Base-by-base conservation (phyloP, 257 asterid genomes). In the Parsonsia alboflavescens region DNA sequence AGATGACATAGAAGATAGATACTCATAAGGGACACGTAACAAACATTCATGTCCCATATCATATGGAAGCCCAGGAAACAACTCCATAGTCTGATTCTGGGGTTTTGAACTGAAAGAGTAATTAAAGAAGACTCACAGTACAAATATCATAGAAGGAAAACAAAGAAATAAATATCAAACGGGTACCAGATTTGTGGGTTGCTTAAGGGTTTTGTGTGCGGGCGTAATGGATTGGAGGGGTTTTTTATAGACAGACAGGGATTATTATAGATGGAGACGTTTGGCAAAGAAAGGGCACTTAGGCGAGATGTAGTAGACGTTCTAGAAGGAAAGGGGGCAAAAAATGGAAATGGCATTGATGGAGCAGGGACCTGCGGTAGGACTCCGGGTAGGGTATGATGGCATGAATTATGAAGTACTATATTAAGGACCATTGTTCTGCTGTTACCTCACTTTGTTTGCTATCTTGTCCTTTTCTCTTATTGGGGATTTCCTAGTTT, bases 11-110 rank as follows among this genome's bases (percentile, higher is more conserved):
- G 91, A 82, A 9, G 96, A 72, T 62, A 92, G 79, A 65, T 77
- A 45, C 11, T 83, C 48, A 62, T 87, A 82, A 0, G 91, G 85
- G n/a, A 89, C 73, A 39, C 94, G 81, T 1, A 86, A 75, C 1
- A 89, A 79, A 57, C 97, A 91, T 24, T 89, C 90, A 1, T 84
- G 84, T 5, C 90, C 96, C 36, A 89, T 30, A 65, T 91, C 96
- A 30, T 72, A n/a, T 1, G 96, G 96, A 36, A 91, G 91, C 70
- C 82, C 62, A 9, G 86, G 80, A 49, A 85, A 76, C 30, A 80
- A 61, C 44, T 80, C 80, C 84, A 80, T 80, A 7, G 41, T 5
- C 24, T 33, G 54, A 11, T 15, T 52, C 13, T 49, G 9, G 9
- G 9, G 9, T 52, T 52, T 17, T 21, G 24, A 59, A 59, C 10